Evolutionary conservation across 169 alveolate species (phyloP).

Genomic region (Theileria annulata): DNA sequence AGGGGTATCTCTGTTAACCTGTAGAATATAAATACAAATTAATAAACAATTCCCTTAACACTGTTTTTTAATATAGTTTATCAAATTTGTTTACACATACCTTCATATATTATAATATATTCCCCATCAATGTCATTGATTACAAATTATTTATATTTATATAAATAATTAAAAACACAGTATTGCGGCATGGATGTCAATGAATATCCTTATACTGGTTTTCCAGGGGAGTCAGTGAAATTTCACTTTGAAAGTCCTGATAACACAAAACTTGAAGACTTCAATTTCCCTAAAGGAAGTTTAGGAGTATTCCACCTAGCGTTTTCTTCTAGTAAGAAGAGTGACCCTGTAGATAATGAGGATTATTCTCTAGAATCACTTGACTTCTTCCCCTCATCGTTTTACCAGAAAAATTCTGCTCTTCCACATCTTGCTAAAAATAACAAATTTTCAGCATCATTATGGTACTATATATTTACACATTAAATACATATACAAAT

Average conservation of each 20-base stretch:
- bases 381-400: constrained; percentile 31
- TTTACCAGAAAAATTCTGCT: constrained; percentile 18
- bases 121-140: neutral
- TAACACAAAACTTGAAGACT: neutral
- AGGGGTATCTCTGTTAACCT: constrained; percentile 61
- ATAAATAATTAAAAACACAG: neutral
- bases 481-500: neutral
- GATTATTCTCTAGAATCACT: constrained; percentile 10
- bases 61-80: neutral
- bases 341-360: neutral
- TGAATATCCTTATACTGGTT: constrained; percentile 16
- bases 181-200: neutral
- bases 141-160: neutral
- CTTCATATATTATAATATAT: neutral
- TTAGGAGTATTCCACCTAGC: constrained; percentile 50
- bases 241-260: constrained; percentile 10
- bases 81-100: neutral
- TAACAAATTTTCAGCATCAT: constrained; percentile 35
- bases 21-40: neutral
- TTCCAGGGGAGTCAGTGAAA: constrained; percentile 12
- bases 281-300: constrained; percentile 3
- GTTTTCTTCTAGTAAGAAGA: constrained; percentile 4
- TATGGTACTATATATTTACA: constrained; percentile 38
- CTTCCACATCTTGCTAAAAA: constrained; percentile 26
- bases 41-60: neutral